Evolutionary conservation across 768 basidiomycete species (phyloP).

Genomic region (Kwoniella dejecticola): DNA sequence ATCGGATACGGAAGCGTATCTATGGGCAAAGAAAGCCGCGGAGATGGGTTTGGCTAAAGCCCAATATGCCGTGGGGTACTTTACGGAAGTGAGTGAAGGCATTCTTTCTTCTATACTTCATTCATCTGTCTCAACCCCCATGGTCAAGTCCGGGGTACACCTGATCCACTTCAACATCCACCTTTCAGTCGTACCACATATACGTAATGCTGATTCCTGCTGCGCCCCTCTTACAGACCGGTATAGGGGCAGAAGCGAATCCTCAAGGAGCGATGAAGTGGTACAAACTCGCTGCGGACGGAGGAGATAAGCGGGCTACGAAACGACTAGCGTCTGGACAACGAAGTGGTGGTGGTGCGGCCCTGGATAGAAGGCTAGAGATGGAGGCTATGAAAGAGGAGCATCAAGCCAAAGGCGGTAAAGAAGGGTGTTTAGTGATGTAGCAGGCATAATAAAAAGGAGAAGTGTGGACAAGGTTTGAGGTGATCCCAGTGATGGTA

Average conservation of each 20-base stretch:
- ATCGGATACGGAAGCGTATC: conserved; percentile 94
- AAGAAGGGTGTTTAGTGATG: conserved; percentile 54
- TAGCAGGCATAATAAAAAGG: conserved; percentile 18
- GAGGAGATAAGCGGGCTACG: conserved; percentile 88
- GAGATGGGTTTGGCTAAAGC: conserved; percentile 90
- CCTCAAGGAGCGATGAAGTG: conserved; percentile 63
- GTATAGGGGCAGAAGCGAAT: conserved; percentile 57
- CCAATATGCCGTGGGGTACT: conserved; percentile 97
- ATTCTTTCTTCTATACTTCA: too few relatives aligned
- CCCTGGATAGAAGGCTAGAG: conserved; percentile 47
- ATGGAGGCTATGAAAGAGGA: conserved; percentile 51
- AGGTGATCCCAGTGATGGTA: too few relatives aligned
- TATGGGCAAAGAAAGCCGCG: conserved; percentile 96
- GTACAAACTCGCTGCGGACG: conserved; percentile 87
- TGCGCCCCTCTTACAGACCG: conserved; percentile 60
- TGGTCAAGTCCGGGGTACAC: too few relatives aligned
- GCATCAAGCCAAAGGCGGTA: conserved; percentile 30
- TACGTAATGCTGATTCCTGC: neutral
- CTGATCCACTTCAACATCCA: too few relatives aligned
- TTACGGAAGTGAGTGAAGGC: conserved; percentile 71
- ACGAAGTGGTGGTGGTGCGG: conserved; percentile 50
- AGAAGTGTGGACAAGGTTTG: too few relatives aligned
- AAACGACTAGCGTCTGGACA: conserved; percentile 73
- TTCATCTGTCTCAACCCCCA: too few relatives aligned
- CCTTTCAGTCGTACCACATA: too few relatives aligned